These are phyloP conservation scores for Dothideomycetes sp. DNA, from an alignment of 2,329 filamentous ascomycete species.

Conservation along the genomic window DNA sequence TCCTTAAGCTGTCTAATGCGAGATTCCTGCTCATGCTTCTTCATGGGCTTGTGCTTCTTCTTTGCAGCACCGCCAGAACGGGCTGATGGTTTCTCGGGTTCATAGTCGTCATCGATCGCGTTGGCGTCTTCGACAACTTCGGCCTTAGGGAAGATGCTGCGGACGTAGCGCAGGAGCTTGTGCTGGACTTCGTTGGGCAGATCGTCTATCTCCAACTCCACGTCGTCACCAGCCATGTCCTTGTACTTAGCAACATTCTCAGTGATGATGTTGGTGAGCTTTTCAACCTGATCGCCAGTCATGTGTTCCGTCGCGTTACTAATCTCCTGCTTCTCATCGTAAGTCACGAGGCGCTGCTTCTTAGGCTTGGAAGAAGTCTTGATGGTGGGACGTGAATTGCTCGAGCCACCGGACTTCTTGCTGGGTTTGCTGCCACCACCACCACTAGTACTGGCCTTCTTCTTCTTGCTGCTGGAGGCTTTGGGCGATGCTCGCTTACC, in stretches of 20 bases:
- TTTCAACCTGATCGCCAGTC: conserved; percentile 65
- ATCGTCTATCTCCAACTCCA: conserved; percentile 58
- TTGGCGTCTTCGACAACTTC: conserved; percentile 25
- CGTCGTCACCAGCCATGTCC: conserved; percentile 48
- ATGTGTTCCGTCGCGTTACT: conserved; percentile 51
- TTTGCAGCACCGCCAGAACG: conserved; percentile 40
- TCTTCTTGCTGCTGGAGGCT: conserved; percentile 38
- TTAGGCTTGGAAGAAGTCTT: conserved; percentile 38
- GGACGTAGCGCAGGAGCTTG: conserved; percentile 48
- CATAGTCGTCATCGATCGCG: conserved; percentile 41
- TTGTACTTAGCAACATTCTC: conserved; percentile 67
- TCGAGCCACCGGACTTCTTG: conserved; percentile 19
- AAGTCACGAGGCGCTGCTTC: conserved; percentile 59
- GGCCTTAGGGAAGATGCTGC: conserved; percentile 29
- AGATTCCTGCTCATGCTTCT: conserved; percentile 59
- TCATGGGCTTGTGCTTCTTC: conserved; percentile 72
- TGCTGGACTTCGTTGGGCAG: conserved; percentile 46
- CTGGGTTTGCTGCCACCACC: conserved; percentile 28
- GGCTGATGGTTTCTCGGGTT: conserved; percentile 33
- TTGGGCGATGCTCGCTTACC: conserved; percentile 48
- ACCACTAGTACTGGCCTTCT: conserved; percentile 20
- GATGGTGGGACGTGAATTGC: conserved; percentile 26
- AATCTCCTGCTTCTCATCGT: conserved; percentile 83
- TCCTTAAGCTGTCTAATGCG: conserved; percentile 56
- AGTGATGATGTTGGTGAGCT: conserved; percentile 83